Evolutionary conservation across 495 filamentous ascomycete species (phyloP), one percentile per base, ranked within the genome.

Genomic region (Tuber melanosporum): DNA sequence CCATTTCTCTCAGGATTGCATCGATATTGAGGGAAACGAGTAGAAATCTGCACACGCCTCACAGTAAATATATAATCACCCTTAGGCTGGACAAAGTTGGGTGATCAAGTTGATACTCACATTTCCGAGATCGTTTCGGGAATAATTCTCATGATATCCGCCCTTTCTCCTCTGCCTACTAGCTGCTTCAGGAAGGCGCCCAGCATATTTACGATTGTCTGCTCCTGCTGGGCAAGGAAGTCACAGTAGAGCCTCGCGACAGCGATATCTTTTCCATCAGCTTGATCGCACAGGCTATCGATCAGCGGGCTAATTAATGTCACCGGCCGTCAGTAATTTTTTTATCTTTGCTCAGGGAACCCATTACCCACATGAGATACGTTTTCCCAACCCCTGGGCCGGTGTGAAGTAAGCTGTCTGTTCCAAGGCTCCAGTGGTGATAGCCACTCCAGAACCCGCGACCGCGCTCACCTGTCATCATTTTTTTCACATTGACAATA

Each of bases 131-230:
- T 66, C 26, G 26, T 66, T 66, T 66, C 26, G 12, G n/a, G n/a
- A 66, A 66, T 66, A 15, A 66, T 36, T 66, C 26, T 66, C 57
- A 66, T 66, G 26, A 66, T 66, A 66, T 66, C 57, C 57, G 57
- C 57, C 57, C 3, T 32, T 66, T 66, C 57, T 36, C 26, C 57
- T 66, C 57, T 66, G 57, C 26, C 32, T n/a, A 32, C 57, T 36
- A 66, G 15, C 57, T 66, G 57, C 26, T 66, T 66, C 32, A 66
- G 57, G 14, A 66, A 36, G 12, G 52, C 52, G 10, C 52, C 52
- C 52, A 62, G 26, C 14, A 5, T 36, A 14, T 66, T 66, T 3
- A 9, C 10, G 12, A 17, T 66, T 66, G 57, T 66, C 57, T 66
- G 57, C 32, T 66, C 57, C 1, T 66, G 57, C 57, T 66, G 57